Conservation (phyloP, 805 yeast genomes). For the Cyberlindnera amylophila region DNA sequence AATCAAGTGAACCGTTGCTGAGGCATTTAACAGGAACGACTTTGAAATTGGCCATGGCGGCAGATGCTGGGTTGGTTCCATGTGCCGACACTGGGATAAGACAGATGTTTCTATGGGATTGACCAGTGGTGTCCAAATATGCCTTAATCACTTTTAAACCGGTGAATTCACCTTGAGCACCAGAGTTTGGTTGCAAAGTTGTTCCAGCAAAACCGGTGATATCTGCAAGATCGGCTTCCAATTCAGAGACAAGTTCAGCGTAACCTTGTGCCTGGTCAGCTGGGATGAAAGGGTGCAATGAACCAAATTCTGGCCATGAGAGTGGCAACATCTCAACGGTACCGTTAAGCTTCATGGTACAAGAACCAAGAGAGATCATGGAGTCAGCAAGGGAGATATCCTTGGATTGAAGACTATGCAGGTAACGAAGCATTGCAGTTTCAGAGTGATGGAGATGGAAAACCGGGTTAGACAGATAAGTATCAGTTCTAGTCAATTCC, state of each 20-base stretch:
- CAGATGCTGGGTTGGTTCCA: constrained; percentile 98
- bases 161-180: constrained; percentile 97
- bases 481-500: constrained; percentile 51
- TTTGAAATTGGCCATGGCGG: constrained; percentile 93
- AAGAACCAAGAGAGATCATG: constrained; percentile 96
- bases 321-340: constrained; percentile 94
- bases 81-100: constrained; percentile 96
- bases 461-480: constrained; percentile 65
- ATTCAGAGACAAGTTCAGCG: constrained; percentile 64
- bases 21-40: constrained; percentile 91
- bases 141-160: constrained; percentile 84
- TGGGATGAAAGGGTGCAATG: constrained; percentile 93
- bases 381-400: constrained; percentile 93
- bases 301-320: constrained; percentile 89
- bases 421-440: constrained; percentile 89
- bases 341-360: constrained; percentile 96
- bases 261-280: constrained; percentile 86
- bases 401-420: constrained; percentile 78
- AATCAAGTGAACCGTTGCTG: constrained; percentile 79
- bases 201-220: constrained; percentile 93
- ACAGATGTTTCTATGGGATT: constrained; percentile 75
- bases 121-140: constrained; percentile 68
- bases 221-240: constrained; percentile 80
- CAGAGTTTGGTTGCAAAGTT: constrained; percentile 93
- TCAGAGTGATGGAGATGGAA: constrained; percentile 89